These are phyloP conservation scores for Suillus cothurnatus DNA, from an alignment of 768 basidiomycete genomes.

Conservation along the genomic window DNA sequence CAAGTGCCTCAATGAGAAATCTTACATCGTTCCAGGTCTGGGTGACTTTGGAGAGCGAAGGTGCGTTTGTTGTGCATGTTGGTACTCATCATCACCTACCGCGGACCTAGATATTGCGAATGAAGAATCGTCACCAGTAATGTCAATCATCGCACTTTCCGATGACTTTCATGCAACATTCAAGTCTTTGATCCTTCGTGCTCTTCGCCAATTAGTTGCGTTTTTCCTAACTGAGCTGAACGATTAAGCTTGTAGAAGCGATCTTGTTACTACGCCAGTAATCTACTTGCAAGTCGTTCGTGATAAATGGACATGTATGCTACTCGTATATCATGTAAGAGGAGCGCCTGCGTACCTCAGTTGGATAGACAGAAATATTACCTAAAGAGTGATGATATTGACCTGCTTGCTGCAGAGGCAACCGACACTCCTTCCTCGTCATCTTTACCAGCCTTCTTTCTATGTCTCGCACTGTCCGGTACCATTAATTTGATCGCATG, in stretches of 20 bases:
- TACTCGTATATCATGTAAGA: not conserved
- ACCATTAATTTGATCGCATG: not conserved
- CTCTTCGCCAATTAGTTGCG: not conserved
- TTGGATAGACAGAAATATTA: not conserved
- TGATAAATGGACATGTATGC: not conserved
- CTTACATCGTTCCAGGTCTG: constrained; percentile 91
- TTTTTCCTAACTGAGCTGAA: not conserved
- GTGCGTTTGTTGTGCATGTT: constrained; percentile 35
- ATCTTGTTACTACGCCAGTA: not conserved
- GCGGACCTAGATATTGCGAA: constrained; percentile 1
- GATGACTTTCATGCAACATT: not conserved
- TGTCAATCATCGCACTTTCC: not conserved
- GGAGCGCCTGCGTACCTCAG: not conserved
- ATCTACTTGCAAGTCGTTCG: not conserved
- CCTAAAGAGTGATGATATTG: not conserved
- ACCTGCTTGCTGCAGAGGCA: too few species aligned
- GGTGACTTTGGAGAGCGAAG: constrained; percentile 97
- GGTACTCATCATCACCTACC: not conserved
- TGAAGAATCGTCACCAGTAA: not conserved
- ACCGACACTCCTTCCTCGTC: not conserved
- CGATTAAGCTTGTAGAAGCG: not conserved
- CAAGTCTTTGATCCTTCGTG: not conserved
- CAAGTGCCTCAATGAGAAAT: constrained; percentile 85
- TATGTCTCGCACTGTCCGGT: not conserved
- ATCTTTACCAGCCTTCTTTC: not conserved